A percentile compares a stretch with the other conserved stretches of the same genome.
These are phyloP conservation scores for Termitomyces sp. DNA, from an alignment of 768 basidiomycete genomes.

Conservation along the genomic window DNA sequence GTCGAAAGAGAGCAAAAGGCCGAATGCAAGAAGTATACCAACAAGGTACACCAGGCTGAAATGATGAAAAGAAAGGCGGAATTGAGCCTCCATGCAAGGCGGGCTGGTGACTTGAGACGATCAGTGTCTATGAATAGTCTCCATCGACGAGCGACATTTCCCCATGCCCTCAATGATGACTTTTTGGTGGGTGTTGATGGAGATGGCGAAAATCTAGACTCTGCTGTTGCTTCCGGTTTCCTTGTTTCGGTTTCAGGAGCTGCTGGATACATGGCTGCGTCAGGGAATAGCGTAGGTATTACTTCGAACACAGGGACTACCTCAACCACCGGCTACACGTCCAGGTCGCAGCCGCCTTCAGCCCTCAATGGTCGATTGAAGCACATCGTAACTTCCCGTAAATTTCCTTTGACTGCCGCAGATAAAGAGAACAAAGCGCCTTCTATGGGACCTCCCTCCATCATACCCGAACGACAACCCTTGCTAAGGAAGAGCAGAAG, in stretches of 20 bases:
- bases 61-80: conserved; percentile 37
- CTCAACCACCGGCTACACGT: conserved; percentile 50
- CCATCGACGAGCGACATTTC: conserved; percentile 47
- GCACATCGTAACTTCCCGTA: conserved; percentile 68
- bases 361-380: conserved; percentile 54
- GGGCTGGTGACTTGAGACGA: conserved; percentile 60
- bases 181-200: conserved; percentile 37
- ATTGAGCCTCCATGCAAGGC: conserved; percentile 27
- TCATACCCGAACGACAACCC: conserved; percentile 51
- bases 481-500: conserved; percentile 74
- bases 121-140: conserved; percentile 76
- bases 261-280: conserved; percentile 78
- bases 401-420: conserved; percentile 29
- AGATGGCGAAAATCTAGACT: conserved; percentile 46
- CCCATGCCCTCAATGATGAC: conserved; percentile 22
- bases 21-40: conserved; percentile 31
- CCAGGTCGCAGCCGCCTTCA: conserved; percentile 50
- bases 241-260: conserved; percentile 57
- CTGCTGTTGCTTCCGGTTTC: conserved; percentile 69
- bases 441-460: conserved; percentile 66
- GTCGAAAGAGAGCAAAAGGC: conserved; percentile 43
- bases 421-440: conserved; percentile 28
- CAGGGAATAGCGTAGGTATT: conserved; percentile 91
- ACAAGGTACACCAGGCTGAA: conserved; percentile 30
- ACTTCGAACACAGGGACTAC: conserved; percentile 91